A percentile compares a stretch with the other conserved stretches of the same genome.
Conservation (phyloP, 805 yeast species). For the Priceomyces medius region DNA sequence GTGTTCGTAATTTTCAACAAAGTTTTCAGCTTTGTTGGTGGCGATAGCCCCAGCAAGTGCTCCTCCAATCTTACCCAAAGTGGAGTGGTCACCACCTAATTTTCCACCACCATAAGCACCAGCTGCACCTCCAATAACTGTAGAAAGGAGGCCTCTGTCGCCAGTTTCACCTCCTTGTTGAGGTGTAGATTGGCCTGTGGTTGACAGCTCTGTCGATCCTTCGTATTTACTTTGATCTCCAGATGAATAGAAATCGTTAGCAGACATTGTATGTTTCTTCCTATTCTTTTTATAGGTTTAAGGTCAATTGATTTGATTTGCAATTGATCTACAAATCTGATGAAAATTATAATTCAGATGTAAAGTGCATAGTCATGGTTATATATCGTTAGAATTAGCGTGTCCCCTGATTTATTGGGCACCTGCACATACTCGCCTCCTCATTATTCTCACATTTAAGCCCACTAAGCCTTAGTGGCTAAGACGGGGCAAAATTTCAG, state of each 20-base stretch:
- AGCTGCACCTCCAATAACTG: conserved; percentile 51
- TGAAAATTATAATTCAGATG: too few species aligned
- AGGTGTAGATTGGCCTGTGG: conserved; percentile 16
- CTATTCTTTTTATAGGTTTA: background rate
- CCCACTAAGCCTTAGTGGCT: too few species aligned
- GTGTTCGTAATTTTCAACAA: conserved; percentile 22
- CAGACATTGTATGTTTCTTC: conserved; percentile 41
- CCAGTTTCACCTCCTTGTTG: conserved; percentile 35
- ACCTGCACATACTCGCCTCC: too few species aligned
- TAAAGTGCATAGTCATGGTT: too few species aligned
- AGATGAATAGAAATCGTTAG: conserved; percentile 54
- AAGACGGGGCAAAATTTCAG: too few species aligned
- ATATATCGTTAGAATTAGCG: too few species aligned
- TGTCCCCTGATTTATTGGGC: too few species aligned
- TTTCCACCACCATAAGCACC: conserved; percentile 55
- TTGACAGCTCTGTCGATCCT: conserved; percentile 9
- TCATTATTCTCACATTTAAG: too few species aligned
- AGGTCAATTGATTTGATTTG: conserved; percentile 1
- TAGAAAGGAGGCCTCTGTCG: conserved; percentile 42
- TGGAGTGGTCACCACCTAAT: conserved; percentile 39
- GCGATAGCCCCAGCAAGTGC: conserved; percentile 55
- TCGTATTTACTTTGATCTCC: conserved; percentile 40
- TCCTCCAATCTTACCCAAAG: conserved; percentile 49
- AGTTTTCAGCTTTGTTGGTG: conserved; percentile 50
- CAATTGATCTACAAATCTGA: background rate